A percentile compares a stretch with the other conserved stretches of the same genome.
Conservation (phyloP, 176 grass and related monocot species). For the Rhipidocladum racemiflorum region DNA sequence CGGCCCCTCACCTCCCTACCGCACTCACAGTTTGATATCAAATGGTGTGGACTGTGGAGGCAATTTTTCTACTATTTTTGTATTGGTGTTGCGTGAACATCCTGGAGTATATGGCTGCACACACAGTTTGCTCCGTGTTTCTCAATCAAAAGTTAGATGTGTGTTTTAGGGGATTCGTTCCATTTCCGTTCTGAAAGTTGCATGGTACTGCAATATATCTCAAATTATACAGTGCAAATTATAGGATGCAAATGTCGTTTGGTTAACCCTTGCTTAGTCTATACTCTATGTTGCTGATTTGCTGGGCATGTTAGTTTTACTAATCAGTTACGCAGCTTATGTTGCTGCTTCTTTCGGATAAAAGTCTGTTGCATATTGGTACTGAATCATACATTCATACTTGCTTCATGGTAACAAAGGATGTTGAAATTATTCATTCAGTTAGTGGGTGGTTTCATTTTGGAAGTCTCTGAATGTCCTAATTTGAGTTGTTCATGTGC, state of each 20-base stretch:
- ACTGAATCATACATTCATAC: constrained; percentile 12
- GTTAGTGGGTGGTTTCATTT: background rate
- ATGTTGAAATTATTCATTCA: background rate
- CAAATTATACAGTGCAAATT: constrained; percentile 2
- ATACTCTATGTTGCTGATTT: background rate
- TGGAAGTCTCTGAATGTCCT: background rate
- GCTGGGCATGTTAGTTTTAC: background rate
- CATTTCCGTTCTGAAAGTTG: constrained; percentile 42
- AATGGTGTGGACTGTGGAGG: constrained; percentile 15
- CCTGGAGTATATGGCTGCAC: background rate
- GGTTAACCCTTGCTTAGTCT: background rate
- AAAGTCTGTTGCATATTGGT: background rate
- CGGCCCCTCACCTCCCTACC: too few species aligned
- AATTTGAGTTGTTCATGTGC: background rate
- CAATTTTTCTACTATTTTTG: constrained; percentile 24
- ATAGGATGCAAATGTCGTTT: background rate
- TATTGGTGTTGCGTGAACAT: background rate
- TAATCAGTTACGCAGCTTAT: background rate
- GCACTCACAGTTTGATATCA: too few species aligned
- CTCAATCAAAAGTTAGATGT: constrained; percentile 35
- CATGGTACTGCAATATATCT: constrained; percentile 30
- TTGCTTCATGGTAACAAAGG: background rate
- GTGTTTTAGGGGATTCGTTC: constrained; percentile 33
- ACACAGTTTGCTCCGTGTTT: constrained; percentile 34
- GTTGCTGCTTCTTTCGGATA: background rate